Conservation (phyloP, 352 stramenopile species). For the Aphanomyces astaci region DNA sequence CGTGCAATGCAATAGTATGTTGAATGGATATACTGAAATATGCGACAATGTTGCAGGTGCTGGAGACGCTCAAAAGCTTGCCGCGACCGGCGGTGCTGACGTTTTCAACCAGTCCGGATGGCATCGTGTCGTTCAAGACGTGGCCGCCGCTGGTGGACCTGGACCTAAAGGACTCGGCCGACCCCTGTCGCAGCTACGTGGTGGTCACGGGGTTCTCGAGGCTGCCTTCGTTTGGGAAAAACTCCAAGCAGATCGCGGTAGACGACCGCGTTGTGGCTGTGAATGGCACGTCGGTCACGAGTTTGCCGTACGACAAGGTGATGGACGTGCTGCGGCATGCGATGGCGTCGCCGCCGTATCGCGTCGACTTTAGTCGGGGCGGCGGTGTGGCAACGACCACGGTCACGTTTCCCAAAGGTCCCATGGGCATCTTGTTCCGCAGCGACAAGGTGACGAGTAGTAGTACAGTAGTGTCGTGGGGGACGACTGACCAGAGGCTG, state of each 20-base stretch:
- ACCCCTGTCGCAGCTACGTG: constrained; percentile 54
- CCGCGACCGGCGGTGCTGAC: constrained; percentile 52
- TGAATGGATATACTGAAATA: background rate
- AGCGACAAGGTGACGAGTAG: constrained; percentile 30
- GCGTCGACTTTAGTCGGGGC: constrained; percentile 22
- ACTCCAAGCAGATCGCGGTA: constrained; percentile 45
- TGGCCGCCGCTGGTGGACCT: constrained; percentile 81
- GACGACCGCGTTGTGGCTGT: constrained; percentile 61
- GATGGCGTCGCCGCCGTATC: constrained; percentile 10
- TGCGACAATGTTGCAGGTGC: constrained; percentile 34
- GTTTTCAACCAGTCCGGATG: constrained; percentile 66
- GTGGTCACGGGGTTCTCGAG: constrained; percentile 59
- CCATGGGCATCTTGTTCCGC: constrained; percentile 73
- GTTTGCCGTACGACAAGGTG: constrained; percentile 39
- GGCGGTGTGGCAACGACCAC: constrained; percentile 29
- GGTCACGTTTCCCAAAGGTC: constrained; percentile 52
- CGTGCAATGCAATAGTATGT: background rate
- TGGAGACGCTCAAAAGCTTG: constrained; percentile 46
- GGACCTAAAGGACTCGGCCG: constrained; percentile 33
- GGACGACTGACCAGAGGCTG: too few species aligned
- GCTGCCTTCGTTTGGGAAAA: constrained; percentile 65
- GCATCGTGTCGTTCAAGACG: constrained; percentile 62
- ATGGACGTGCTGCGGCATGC: constrained; percentile 10
- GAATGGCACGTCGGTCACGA: constrained; percentile 47
- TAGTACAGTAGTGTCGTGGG: too few species aligned